Percentiles rank a stretch among this genome's conserved stretches.
phyloP scores from a whole-genome alignment of 352 stramenopile species.

The Phytophthora europaea region DNA sequence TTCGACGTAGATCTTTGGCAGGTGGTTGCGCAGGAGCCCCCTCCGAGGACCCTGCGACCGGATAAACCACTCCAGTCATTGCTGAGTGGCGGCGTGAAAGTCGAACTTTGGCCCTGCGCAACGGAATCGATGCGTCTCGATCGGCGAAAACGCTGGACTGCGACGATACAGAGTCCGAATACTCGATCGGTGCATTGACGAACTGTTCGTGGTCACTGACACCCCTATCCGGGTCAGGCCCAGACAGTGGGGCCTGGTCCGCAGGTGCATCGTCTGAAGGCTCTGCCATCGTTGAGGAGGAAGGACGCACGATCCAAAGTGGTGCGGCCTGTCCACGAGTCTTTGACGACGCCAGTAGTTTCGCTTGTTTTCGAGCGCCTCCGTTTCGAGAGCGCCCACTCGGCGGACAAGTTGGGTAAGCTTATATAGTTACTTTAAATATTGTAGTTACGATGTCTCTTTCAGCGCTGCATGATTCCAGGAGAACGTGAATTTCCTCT shows the following conservation, averaged over 20 bases:
- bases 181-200: not conserved
- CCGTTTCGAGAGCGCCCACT: not conserved
- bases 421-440: not conserved
- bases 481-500: too few relatives aligned
- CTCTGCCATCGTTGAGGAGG: not conserved
- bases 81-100: not conserved
- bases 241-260: not conserved
- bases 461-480: too few relatives aligned
- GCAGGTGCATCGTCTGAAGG: not conserved
- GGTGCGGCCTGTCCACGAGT: not conserved
- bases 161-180: not conserved
- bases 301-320: not conserved
- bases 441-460: too few relatives aligned
- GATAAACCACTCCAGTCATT: not conserved
- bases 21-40: not conserved
- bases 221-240: not conserved
- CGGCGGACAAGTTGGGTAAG: not conserved
- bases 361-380: not conserved
- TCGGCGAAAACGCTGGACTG: not conserved
- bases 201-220: not conserved
- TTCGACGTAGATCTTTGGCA: conserved; percentile 1
- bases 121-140: not conserved
- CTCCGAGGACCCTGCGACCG: not conserved
- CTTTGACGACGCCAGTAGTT: not conserved
- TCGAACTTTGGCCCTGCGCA: not conserved